These are phyloP conservation scores for Sporisorium reilianum DNA, from an alignment of 1,284 basidiomycete species.

Conservation along the genomic window DNA sequence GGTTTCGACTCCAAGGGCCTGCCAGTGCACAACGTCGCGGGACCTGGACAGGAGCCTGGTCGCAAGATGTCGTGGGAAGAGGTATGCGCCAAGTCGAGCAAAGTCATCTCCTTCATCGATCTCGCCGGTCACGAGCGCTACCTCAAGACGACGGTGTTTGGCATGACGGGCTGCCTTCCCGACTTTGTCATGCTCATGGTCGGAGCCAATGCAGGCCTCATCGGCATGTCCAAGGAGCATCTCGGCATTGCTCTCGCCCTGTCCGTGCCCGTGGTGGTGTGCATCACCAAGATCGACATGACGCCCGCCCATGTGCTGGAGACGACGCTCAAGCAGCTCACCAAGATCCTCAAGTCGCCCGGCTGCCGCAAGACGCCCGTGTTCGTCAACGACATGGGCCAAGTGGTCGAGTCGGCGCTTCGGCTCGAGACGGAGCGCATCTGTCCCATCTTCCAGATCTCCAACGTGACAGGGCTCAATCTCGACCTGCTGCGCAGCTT, in stretches of 20 bases:
- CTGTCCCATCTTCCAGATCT: constrained; percentile 92
- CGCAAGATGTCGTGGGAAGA: constrained; percentile 80
- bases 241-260: constrained; percentile 92
- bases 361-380: constrained; percentile 76
- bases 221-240: constrained; percentile 96
- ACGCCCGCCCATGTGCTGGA: constrained; percentile 90
- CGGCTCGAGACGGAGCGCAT: constrained; percentile 72
- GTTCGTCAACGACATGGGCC: constrained; percentile 53
- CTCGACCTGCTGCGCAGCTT: constrained; percentile 75
- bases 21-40: constrained; percentile 47
- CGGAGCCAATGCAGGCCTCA: constrained; percentile 90
- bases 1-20: constrained; percentile 61
- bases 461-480: constrained; percentile 93
- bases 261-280: constrained; percentile 91
- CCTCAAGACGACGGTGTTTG: constrained; percentile 90
- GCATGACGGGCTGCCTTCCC: constrained; percentile 90
- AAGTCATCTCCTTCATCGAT: constrained; percentile 90
- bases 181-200: constrained; percentile 97
- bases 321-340: constrained; percentile 90
- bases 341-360: constrained; percentile 91
- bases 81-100: constrained; percentile 89
- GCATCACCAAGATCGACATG: constrained; percentile 99
- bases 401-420: constrained; percentile 60
- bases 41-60: constrained; percentile 42
- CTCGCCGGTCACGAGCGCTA: constrained; percentile 69